Evolutionary conservation across 2,329 filamentous ascomycete genomes (phyloP).

Genomic region (Colletotrichum somersetense): DNA sequence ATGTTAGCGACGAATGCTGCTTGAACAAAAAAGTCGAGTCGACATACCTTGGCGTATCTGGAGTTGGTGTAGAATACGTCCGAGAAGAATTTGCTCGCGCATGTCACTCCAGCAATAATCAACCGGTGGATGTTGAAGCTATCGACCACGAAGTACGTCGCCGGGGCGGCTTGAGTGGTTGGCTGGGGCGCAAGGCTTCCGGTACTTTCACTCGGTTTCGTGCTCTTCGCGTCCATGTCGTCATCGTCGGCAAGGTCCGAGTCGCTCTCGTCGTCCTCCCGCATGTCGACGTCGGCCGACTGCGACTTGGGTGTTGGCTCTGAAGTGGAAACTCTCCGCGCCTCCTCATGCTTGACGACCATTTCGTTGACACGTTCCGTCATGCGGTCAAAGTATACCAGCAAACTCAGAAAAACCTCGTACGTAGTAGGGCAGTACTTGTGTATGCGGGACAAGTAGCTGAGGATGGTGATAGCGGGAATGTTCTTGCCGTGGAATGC

Average conservation of each 20-base stretch:
- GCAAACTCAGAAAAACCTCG: slow-evolving; percentile 93
- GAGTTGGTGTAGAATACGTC: slow-evolving; percentile 99
- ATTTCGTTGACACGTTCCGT: slow-evolving; percentile 92
- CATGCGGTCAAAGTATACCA: slow-evolving; percentile 99
- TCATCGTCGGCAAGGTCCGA: slow-evolving; percentile 64
- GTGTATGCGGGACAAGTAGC: slow-evolving; percentile 95
- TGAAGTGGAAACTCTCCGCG: slow-evolving; percentile 54
- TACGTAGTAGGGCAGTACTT: slow-evolving; percentile 99
- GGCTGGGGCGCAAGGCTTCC: slow-evolving; percentile 20
- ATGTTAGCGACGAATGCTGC: not conserved
- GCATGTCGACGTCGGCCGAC: slow-evolving; percentile 52
- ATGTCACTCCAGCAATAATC: slow-evolving; percentile 96
- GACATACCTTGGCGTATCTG: slow-evolving; percentile 93
- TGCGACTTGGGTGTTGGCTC: slow-evolving; percentile 45
- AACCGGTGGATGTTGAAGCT: slow-evolving; percentile 99
- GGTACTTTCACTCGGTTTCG: slow-evolving; percentile 46
- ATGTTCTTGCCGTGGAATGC: slow-evolving; percentile 99
- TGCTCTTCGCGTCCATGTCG: slow-evolving; percentile 47
- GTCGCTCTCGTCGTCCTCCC: slow-evolving; percentile 60
- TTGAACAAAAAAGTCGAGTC: too few relatives aligned
- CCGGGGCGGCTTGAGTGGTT: slow-evolving; percentile 47
- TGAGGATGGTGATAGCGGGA: slow-evolving; percentile 95
- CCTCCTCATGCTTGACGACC: slow-evolving; percentile 76
- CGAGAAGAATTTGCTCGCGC: slow-evolving; percentile 99
- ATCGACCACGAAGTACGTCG: slow-evolving; percentile 89